These are phyloP conservation scores for Arthroderma uncinatum DNA, from an alignment of 2,329 filamentous ascomycete species.

Conservation along the genomic window DNA sequence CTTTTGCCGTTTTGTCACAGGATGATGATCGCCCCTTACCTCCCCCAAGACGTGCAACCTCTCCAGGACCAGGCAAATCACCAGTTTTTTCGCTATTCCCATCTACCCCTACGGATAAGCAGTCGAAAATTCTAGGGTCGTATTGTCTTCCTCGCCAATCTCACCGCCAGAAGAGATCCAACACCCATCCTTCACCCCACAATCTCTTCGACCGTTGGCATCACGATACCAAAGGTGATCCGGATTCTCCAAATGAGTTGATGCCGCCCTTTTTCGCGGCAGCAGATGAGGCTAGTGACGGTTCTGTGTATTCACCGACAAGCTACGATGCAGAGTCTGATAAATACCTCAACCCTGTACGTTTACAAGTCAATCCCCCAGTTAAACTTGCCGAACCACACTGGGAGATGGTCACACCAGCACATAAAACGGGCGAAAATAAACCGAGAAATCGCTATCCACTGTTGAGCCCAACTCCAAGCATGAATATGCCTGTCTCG, in stretches of 20 bases:
- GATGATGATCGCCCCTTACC: conserved; percentile 1
- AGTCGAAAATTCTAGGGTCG: conserved; percentile 20
- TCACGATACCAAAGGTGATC: neutral
- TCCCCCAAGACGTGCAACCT: conserved; percentile 28
- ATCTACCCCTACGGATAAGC: conserved; percentile 23
- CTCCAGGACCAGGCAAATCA: conserved; percentile 26
- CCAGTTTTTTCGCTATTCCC: conserved; percentile 33
- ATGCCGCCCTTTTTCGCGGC: neutral
- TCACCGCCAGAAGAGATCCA: conserved; percentile 18
- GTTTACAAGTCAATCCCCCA: conserved; percentile 9
- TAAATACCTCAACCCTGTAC: conserved; percentile 4
- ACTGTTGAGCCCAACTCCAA: neutral
- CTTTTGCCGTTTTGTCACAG: neutral
- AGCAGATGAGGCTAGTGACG: neutral
- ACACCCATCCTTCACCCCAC: conserved; percentile 14
- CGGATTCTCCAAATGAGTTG: neutral
- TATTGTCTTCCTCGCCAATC: conserved; percentile 17
- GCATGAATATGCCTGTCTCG: neutral
- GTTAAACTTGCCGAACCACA: conserved; percentile 6
- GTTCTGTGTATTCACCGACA: neutral
- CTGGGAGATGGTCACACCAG: conserved; percentile 17
- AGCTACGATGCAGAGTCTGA: neutral
- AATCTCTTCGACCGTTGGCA: conserved; percentile 1
- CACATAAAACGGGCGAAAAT: neutral
- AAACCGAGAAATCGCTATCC: neutral